Conservation (phyloP, 2,329 filamentous ascomycete genomes). For the Moelleriella libera region DNA sequence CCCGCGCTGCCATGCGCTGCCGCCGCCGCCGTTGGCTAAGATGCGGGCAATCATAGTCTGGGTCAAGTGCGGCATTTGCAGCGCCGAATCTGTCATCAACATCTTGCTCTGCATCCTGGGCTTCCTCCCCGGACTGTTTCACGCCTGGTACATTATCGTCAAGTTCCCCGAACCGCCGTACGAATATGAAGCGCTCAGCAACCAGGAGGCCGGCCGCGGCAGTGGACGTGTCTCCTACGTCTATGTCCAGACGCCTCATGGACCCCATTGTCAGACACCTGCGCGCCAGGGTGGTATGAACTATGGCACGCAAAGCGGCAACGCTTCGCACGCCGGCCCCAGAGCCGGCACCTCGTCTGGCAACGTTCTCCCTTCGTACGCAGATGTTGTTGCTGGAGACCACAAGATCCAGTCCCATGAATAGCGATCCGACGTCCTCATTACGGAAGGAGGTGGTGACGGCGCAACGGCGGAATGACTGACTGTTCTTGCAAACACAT, state of each 20-base stretch:
- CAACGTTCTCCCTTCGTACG: conserved; percentile 65
- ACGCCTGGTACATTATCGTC: conserved; percentile 97
- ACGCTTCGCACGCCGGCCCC: conserved; percentile 16
- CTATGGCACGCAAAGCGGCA: conserved; percentile 6
- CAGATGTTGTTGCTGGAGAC: conserved; percentile 79
- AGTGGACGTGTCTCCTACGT: conserved; percentile 58
- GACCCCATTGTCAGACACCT: conserved; percentile 20
- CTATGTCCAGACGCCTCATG: conserved; percentile 44
- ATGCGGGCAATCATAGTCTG: conserved; percentile 47
- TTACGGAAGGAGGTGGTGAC: background rate
- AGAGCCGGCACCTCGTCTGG: conserved; percentile 25
- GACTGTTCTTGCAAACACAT: too few species aligned
- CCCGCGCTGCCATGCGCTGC: background rate
- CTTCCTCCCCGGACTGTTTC: conserved; percentile 74
- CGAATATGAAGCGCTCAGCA: conserved; percentile 52
- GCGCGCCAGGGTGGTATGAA: conserved; percentile 7
- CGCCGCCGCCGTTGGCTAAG: background rate
- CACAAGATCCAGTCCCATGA: conserved; percentile 63
- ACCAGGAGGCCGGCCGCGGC: conserved; percentile 27
- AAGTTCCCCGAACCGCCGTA: conserved; percentile 65
- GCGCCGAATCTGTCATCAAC: conserved; percentile 87
- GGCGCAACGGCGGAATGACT: background rate
- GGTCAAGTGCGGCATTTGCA: conserved; percentile 92
- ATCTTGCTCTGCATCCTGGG: conserved; percentile 73
- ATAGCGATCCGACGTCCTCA: conserved; percentile 5